Evolutionary conservation across 495 filamentous ascomycete species (phyloP).

Genomic region (Clohesyomyces aquaticus): DNA sequence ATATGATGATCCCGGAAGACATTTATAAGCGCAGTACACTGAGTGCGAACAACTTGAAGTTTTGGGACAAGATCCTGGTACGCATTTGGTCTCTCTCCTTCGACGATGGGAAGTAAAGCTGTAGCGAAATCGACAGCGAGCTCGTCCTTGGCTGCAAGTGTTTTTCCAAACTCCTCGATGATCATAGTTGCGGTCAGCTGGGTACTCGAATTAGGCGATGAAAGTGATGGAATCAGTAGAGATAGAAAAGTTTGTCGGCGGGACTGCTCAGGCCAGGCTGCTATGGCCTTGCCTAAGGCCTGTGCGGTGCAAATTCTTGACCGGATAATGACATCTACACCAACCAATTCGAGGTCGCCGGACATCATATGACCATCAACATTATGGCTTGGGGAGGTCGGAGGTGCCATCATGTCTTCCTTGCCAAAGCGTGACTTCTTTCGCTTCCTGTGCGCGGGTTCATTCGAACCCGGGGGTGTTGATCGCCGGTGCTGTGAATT

Average conservation of each 20-base stretch:
- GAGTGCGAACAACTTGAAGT: constrained; percentile 82
- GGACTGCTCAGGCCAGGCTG: constrained; percentile 57
- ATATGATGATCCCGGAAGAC: constrained; percentile 88
- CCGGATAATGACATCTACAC: constrained; percentile 81
- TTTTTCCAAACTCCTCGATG: constrained; percentile 80
- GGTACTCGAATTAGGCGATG: constrained; percentile 75
- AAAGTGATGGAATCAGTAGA: constrained; percentile 64
- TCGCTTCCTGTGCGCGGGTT: constrained; percentile 68
- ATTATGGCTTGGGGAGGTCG: constrained; percentile 73
- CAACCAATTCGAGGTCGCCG: constrained; percentile 92
- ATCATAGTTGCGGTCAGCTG: constrained; percentile 83
- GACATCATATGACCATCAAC: constrained; percentile 98
- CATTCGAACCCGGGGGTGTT: constrained; percentile 60
- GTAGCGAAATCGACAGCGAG: constrained; percentile 50
- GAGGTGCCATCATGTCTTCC: constrained; percentile 48
- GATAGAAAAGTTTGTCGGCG: constrained; percentile 56
- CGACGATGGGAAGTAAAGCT: constrained; percentile 71
- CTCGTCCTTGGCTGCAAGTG: constrained; percentile 52
- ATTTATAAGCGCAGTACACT: constrained; percentile 86
- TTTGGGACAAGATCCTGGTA: constrained; percentile 89
- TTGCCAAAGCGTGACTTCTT: constrained; percentile 84
- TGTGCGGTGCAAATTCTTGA: constrained; percentile 84
- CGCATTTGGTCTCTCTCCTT: constrained; percentile 74
- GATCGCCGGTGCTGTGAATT: constrained; percentile 53
- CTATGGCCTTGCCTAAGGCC: constrained; percentile 79